These are phyloP conservation scores for Boletus rubroflammeus DNA, from an alignment of 768 basidiomycete genomes.

Conservation along the genomic window DNA sequence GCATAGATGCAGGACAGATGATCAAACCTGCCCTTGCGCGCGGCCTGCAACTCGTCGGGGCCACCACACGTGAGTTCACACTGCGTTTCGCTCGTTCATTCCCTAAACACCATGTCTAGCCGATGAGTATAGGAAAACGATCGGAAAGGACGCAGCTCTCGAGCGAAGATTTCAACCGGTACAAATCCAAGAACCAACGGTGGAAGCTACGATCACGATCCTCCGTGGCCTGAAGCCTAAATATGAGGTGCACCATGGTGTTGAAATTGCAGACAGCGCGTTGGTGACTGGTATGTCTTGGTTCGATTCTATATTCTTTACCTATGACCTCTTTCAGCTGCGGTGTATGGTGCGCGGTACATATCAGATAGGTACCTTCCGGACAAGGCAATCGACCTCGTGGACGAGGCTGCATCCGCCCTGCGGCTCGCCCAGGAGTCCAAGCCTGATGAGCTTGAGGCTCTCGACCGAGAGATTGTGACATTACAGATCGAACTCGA, in stretches of 20 bases:
- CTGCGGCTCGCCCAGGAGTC: slow-evolving; percentile 85
- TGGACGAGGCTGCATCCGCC: slow-evolving; percentile 90
- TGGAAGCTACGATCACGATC: slow-evolving; percentile 82
- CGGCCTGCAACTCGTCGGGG: slow-evolving; percentile 85
- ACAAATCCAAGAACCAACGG: slow-evolving; percentile 82
- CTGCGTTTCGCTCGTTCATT: not conserved
- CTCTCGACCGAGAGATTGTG: slow-evolving; percentile 76
- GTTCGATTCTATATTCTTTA: not conserved
- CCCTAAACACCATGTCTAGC: slow-evolving; percentile 29
- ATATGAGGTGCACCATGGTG: slow-evolving; percentile 92
- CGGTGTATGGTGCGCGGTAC: slow-evolving; percentile 80
- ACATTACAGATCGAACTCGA: slow-evolving; percentile 89
- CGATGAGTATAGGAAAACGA: slow-evolving; percentile 88
- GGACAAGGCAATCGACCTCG: slow-evolving; percentile 88
- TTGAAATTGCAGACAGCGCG: slow-evolving; percentile 85
- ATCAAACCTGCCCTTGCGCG: slow-evolving; percentile 88
- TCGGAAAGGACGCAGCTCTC: slow-evolving; percentile 87
- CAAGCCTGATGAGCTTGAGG: slow-evolving; percentile 82
- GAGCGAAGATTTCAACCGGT: slow-evolving; percentile 92
- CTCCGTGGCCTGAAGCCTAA: slow-evolving; percentile 79
- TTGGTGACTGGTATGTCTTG: slow-evolving; percentile 68
- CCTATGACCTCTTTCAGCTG: slow-evolving; percentile 45
- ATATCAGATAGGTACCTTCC: slow-evolving; percentile 86
- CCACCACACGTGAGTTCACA: slow-evolving; percentile 70
- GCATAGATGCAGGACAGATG: slow-evolving; percentile 90